Base-by-base conservation (phyloP, 306 rosid genomes). In the Trichosanthes cucumerina region DNA sequence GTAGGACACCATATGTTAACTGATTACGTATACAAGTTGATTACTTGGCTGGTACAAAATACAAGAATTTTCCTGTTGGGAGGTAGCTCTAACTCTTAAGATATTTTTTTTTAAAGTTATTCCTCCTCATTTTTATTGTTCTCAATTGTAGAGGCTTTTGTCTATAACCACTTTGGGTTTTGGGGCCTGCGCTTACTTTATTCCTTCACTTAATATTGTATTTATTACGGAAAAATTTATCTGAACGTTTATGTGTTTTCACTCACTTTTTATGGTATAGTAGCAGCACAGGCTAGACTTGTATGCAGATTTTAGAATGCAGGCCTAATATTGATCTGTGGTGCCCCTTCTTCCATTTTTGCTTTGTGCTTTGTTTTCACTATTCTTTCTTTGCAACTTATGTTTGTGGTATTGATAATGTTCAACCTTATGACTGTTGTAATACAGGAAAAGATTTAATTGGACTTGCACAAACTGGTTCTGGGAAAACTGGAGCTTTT, bases 401-500 rank as follows among this genome's bases (percentile, higher is more conserved):
- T 71, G 7, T 44, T 23, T 71, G 14, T 31, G 21, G n/a, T 70
- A 70, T 72, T 49, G 56, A 8, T 73, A 16, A 50, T 44, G 13
- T 49, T 73, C 9, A 50, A 47, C 4, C 62, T 13, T 72, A 2
- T 73, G 62, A 50, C 57, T 58, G 9, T 70, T 43, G 23, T 21
- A 16, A 79, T 85, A 28, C 5, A 93, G 98, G 98, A 78, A 94
- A 92, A 77, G 98, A 94, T 83, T 82, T 94, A 80, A 94, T 94
- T 58, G 98, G 91, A 82, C 95, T 94, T 76, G 96, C 98, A 4
- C 95, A 90, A 81, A 94, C 96, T 0, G 98, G 97, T 59, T 94
- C 98, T 12, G 98, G 98, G 38, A 94, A 94, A 78, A 94, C 97
- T 43, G 98, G 95, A 50, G 98, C 98, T 26, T 94, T 92, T 84